Base-by-base conservation (phyloP, 2,329 filamentous ascomycete species). In the Penicillium hordei region DNA sequence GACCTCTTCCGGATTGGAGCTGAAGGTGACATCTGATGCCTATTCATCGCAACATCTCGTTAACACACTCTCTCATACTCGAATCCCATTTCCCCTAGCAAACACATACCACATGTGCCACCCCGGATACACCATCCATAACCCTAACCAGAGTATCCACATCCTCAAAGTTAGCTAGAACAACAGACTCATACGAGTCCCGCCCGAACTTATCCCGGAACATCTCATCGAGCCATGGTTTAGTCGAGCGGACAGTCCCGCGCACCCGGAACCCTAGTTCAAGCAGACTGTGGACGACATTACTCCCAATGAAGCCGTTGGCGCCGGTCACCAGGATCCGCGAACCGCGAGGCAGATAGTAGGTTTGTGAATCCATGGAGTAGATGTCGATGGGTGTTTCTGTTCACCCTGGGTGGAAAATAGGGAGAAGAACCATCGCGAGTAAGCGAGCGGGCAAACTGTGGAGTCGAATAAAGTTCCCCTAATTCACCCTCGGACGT, bases 311-410 rank as follows among this genome's bases (percentile, higher is more conserved):
- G 61, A 74, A 79, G 39, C 79, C 78, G 19, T 74, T 80, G 0
- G 70, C 75, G 5, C 79, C 79, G 0, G 78, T 81, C 12, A 82
- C 73, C 4, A 81, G 73, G 27, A 81, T 66, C 43, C 27, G 45
- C 4, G 60, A 59, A 34, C 58, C 58, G 8, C 8, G 60, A 57
- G 23, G 70, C 66, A 52, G 40, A 27, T 27, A 29, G 29, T 52
- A 45, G 13, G 23, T 3, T 17, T 36, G 21, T 13, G 45, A 17
- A 13, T 33, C 33, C 48, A 52, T 52, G 19, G 27, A 7, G n/a
- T 6, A 25, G 29, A 51, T 42, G 33, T 13, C 15, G 19, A 38
- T 10, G 7, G 6, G 6, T 15, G 25, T 29, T 15, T 15, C 5
- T 33, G 5, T 33, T 33, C 31, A 33, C 31, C 13, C 15, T n/a